Evolutionary conservation across 805 yeast genomes (phyloP).

Genomic region (Ascoidea asiatica): DNA sequence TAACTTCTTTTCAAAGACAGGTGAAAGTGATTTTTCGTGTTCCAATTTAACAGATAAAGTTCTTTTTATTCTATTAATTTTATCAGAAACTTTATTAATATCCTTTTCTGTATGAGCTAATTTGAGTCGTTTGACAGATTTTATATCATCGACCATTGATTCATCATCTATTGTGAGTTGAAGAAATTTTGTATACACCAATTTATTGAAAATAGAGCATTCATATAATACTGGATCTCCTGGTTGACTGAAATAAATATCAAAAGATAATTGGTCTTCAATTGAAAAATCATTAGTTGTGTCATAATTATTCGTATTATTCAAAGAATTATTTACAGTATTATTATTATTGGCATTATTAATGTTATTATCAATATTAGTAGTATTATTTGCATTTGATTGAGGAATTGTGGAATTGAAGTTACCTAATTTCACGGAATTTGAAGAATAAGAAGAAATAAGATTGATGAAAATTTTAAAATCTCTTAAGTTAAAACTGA

Average conservation of each 20-base stretch:
- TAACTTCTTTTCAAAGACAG: too few relatives aligned
- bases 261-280: neutral
- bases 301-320: too few relatives aligned
- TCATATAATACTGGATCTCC: neutral
- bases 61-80: too few relatives aligned
- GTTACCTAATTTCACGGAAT: too few relatives aligned
- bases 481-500: neutral
- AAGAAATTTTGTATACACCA: neutral
- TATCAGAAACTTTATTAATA: neutral
- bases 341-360: neutral
- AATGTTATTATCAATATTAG: neutral
- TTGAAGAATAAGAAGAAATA: neutral
- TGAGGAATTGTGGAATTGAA: too few relatives aligned
- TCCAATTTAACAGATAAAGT: too few relatives aligned
- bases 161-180: neutral
- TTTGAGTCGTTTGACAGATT: neutral
- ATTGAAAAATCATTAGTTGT: too few relatives aligned
- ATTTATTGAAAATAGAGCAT: neutral
- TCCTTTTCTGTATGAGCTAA: neutral
- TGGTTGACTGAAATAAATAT: neutral
- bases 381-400: neutral
- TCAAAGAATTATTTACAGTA: too few relatives aligned
- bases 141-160: neutral
- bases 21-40: too few relatives aligned
- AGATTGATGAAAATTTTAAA: too few relatives aligned